These are phyloP conservation scores for Metschnikowia orientalis DNA, from an alignment of 805 yeast species.

Conservation along the genomic window DNA sequence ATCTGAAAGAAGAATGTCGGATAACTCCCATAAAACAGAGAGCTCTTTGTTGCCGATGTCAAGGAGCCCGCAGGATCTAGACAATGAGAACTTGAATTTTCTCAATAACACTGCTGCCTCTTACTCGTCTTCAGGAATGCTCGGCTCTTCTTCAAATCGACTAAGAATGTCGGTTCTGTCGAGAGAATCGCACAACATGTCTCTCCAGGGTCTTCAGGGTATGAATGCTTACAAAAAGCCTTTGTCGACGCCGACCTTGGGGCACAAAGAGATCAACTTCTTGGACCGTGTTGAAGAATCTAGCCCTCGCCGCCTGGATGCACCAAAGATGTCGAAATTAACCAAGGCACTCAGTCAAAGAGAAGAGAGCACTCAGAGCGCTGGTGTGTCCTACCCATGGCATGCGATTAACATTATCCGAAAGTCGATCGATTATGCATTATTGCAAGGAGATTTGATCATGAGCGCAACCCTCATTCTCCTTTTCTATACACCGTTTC, in stretches of 20 bases:
- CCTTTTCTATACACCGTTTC: slow-evolving; percentile 41
- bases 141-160: slow-evolving; percentile 1
- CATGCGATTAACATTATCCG: slow-evolving; percentile 45
- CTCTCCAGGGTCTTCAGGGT: slow-evolving; percentile 7
- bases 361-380: slow-evolving; percentile 1
- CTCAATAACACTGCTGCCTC: slow-evolving; percentile 18
- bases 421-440: slow-evolving; percentile 51
- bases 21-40: no score
- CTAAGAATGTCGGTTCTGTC: slow-evolving; percentile 8
- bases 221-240: slow-evolving; percentile 1
- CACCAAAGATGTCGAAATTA: slow-evolving; percentile 19
- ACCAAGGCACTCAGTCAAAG: slow-evolving; percentile 23
- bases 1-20: no score
- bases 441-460: slow-evolving; percentile 59
- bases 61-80: slow-evolving; percentile 23
- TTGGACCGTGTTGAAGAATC: slow-evolving; percentile 18
- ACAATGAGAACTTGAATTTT: slow-evolving; percentile 31
- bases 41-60: no score
- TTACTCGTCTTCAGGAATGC: slow-evolving; percentile 10
- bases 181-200: slow-evolving; percentile 7
- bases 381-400: slow-evolving; percentile 46
- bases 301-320: slow-evolving; percentile 14
- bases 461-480: slow-evolving; percentile 55
- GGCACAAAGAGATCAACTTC: slow-evolving; percentile 1
- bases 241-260: background rate